Percentiles rank a stretch among this genome's conserved stretches.
Conservation (phyloP, 495 filamentous ascomycete genomes). For the Penicillium canescens region DNA sequence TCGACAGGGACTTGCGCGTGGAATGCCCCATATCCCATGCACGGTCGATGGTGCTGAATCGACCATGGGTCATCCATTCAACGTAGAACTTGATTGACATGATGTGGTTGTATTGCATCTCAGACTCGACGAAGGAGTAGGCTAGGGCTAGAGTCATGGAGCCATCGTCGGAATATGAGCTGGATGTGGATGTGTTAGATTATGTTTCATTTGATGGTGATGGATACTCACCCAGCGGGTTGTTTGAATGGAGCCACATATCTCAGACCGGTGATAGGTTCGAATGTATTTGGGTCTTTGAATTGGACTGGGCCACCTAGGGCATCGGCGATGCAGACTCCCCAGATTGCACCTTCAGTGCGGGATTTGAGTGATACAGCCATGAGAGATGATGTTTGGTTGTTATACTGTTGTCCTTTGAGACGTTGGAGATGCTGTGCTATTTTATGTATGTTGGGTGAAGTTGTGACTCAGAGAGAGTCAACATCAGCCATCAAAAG, state of each 20-base stretch:
- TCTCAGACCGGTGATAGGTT: constrained; percentile 29
- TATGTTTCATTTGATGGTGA: not conserved
- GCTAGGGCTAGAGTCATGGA: constrained; percentile 49
- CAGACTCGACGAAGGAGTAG: constrained; percentile 35
- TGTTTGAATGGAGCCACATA: constrained; percentile 18
- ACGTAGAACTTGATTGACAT: constrained; percentile 36
- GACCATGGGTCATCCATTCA: constrained; percentile 36
- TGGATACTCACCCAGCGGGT: constrained; percentile 24
- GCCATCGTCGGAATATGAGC: constrained; percentile 50
- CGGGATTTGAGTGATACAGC: constrained; percentile 20
- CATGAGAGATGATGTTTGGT: not conserved
- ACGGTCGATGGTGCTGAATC: constrained; percentile 34
- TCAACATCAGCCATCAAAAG: no score
- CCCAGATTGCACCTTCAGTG: constrained; percentile 43
- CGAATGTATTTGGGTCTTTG: constrained; percentile 33
- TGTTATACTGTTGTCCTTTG: no score
- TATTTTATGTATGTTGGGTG: no score
- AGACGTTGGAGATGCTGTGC: no score
- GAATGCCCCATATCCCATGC: constrained; percentile 45
- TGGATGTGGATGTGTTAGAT: constrained; percentile 15
- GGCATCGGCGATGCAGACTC: constrained; percentile 47
- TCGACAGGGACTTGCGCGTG: constrained; percentile 32
- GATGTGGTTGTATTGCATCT: constrained; percentile 25
- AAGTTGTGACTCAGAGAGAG: no score
- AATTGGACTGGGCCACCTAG: constrained; percentile 52